Evolutionary conservation across 306 rosid species (phyloP).

Genomic region (Glycyrrhiza uralensis): DNA sequence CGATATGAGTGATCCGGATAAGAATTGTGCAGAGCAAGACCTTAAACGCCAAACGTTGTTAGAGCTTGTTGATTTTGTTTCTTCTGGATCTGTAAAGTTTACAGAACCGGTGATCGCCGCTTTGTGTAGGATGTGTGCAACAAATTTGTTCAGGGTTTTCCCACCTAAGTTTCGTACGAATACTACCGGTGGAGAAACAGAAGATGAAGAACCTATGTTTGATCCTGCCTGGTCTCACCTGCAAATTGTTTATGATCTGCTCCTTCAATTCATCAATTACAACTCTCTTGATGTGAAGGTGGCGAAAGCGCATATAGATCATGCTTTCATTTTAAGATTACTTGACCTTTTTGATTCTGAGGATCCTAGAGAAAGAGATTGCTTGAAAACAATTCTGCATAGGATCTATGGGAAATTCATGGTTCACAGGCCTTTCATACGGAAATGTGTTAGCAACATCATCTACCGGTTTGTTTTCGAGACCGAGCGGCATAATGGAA

Average conservation of each 20-base stretch:
- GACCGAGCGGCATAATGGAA: slow-evolving; percentile 89
- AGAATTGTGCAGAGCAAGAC: slow-evolving; percentile 62
- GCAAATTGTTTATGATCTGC: slow-evolving; percentile 91
- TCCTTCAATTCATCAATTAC: slow-evolving; percentile 71
- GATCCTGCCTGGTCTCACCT: slow-evolving; percentile 96
- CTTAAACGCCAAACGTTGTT: slow-evolving; percentile 73
- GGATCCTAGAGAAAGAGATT: slow-evolving; percentile 98
- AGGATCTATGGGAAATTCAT: slow-evolving; percentile 93
- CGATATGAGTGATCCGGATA: slow-evolving; percentile 65
- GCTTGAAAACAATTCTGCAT: slow-evolving; percentile 90
- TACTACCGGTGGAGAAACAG: slow-evolving; percentile 69
- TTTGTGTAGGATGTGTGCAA: slow-evolving; percentile 84
- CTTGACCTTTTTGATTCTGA: slow-evolving; percentile 97
- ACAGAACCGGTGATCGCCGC: slow-evolving; percentile 79
- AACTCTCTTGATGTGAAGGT: slow-evolving; percentile 76
- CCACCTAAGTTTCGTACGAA: slow-evolving; percentile 84
- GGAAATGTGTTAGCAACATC: slow-evolving; percentile 87
- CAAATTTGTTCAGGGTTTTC: slow-evolving; percentile 85
- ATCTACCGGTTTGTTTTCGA: slow-evolving; percentile 84
- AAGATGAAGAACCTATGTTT: slow-evolving; percentile 92
- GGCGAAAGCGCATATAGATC: slow-evolving; percentile 77
- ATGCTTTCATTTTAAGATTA: slow-evolving; percentile 70
- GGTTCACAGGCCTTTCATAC: slow-evolving; percentile 87
- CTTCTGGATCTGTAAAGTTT: slow-evolving; percentile 90
- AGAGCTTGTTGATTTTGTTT: slow-evolving; percentile 84